Evolutionary conservation across 202 grass and related monocot species (phyloP), one percentile per base, ranked within the genome.

Genomic region (Tripidium arundinaceum): DNA sequence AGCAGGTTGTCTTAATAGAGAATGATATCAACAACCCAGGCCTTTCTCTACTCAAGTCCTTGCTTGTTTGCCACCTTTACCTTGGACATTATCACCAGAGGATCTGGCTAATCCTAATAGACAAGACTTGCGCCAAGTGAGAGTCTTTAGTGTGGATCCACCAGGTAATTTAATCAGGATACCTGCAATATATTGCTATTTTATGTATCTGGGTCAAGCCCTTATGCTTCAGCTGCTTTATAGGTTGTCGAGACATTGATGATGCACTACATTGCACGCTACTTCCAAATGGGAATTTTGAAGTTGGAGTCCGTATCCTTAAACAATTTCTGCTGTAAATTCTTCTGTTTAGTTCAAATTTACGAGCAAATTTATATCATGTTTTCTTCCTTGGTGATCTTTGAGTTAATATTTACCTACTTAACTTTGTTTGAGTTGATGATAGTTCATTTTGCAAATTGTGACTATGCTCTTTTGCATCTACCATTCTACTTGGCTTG

Each of bases 251-350:
- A 86, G 95, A 98, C 88, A 98, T 98, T 68, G 95, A 98, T 89
- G 95, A 98, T 88, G 95, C 95, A 21, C 82, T 98, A 79, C 95
- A 98, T 93, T 98, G 95, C 72, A 98, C 86, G 0, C 77, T 52
- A 52, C 95, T 98, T 86, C 84, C 87, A 74, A 98, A 93, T 93
- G 95, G 95, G n/a, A 94, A 98, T 75, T 98, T 98, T 84, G 95
- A 95, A 95, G 95, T 98, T 84, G 95, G 95, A 95, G 95, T 98
- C 47, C 95, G 92, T 98, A 98, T 98, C 95, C 95, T 78, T 72
- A 21, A 77, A 74, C 26, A 57, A 1, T 58, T 76, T 52, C 14
- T 60, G 21, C 65, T 79, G 40, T 62, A 72, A 81, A 72, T 47
- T 77, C 22, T 76, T 31, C 34, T 68, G 25, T 11, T 1, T 6